Base-by-base conservation (phyloP, 371 early-diverging fungal species). In the Mucor indicus region DNA sequence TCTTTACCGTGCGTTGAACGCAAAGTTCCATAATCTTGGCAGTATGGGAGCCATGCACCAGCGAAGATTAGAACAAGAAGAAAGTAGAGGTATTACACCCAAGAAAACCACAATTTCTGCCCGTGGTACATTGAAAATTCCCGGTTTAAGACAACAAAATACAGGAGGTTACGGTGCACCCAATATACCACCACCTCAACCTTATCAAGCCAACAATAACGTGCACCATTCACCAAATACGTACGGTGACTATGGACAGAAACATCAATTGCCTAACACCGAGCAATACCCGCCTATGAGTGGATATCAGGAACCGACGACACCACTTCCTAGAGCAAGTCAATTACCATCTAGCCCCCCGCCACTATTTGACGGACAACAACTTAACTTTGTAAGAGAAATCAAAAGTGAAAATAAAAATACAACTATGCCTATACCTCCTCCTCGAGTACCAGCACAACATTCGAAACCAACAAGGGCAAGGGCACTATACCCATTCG, bases 1-100 rank as follows among this genome's bases (percentile, higher is more conserved):
- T 24, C 79, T 96, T 2, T 93, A 95, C 57, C 74, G 88, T 17
- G 88, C 90, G 2, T 67, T 92, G 12, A 80, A 83, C 53, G 53
- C 54, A 9, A 59, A 53, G 31, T 59, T 49, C 23, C 44, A 24
- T 23, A 44, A 44, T 11, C 23, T 59, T 3, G 54, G 60, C n/a
- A 44, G 15, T 10, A 58, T 35, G 5, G 53, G 45, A 12, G 29
- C 44, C 12, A 44, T 49, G 36, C 53, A 53, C 40, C 47, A 53
- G 20, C 63, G 67, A 16, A 45, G 35, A 20, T 46, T 53, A 25
- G 41, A 40, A 6, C 44, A 51, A 1, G 56, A 48, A 4, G 42
- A 43, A 30, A 33, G 39, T 10, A 16, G 29, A 32, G n/a, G 29
- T 9, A 25, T 11, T 12, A 12, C 40, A 4, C 49, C 36, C 29